Evolutionary conservation across 2,329 filamentous ascomycete species (phyloP), one percentile per base, ranked within the genome.

Genomic region (Stylonectria norvegica): DNA sequence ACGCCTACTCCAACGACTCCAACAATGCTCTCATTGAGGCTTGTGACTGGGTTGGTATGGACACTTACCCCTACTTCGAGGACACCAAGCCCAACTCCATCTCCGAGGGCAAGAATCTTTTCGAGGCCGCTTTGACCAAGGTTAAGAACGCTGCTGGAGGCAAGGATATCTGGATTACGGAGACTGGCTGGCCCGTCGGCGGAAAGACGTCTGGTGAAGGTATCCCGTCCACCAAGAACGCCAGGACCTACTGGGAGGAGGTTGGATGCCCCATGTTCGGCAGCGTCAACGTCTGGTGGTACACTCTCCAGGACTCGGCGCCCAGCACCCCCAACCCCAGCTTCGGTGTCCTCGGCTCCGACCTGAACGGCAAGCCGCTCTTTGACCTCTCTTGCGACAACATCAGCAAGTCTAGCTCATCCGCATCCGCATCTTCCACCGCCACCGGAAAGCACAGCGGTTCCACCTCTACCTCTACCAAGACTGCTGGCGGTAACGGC

Each of bases 31-130:
- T 94, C 43, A 80, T 88, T 43, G 71, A 81, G 8, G 79, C 77
- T 28, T 68, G 75, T 47, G 89, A 95, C 71, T 95, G 81, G 75
- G 65, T 95, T 45, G 89, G 89, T 51, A 79, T 91, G 62, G 88
- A 95, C 61, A 85, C 83, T 14, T 94, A 93, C 77, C 87, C 76
- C 15, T 95, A 89, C 75, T 95, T 83, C 70, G 80, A 95, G 70
- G 75, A 73, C 55, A 83, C 79, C 45, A 71, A 79, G 61, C 55
- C 70, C 56, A 89, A 89, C 69, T 66, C 65, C 55, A 82, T 94
- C 56, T 71, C 70, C 1, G 73, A 81, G 48, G 83, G 75, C 55
- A 77, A 79, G 57, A 55, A 63, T 14, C 78, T 89, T 36, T 93
- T 94, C 72, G 71, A 82, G 58, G 72, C 76, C 11, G 82, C 87